Evolutionary conservation across 2,329 filamentous ascomycete genomes (phyloP), one percentile per base, ranked within the genome.

Genomic region (Pyrenochaeta sp.): DNA sequence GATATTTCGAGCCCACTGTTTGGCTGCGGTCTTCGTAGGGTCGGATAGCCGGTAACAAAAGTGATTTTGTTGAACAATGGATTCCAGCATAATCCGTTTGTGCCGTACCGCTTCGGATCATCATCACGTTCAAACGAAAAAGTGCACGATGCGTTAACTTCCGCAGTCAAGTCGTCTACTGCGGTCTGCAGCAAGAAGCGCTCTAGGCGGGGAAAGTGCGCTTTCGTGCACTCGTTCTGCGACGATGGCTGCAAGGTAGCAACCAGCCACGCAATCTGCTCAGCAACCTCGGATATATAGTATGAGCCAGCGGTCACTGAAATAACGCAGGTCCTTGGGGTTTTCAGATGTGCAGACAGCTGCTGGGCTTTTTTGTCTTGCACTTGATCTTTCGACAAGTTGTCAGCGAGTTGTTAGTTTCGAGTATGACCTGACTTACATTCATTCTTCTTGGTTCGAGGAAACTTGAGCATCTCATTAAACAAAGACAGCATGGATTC

Each of bases 261-360:
- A 9, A 29, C 29, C 8, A 41, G 10, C 38, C 38, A 41, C 10
- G 28, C 38, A 21, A 41, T 27, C 18, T 41, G 38, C 35, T 41
- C 38, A 17, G 38, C 28, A 6, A 34, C 14, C 10, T 41, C 38
- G 13, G 38, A 41, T 1, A 41, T 4, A 21, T 18, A 21, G 15
- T 34, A 27, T 11, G 15, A 6, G 20, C 38, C 29, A 4, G n/a
- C 38, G 2, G 28, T 41, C 2, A 23, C 38, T 13, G 28, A 4
- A 8, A 41, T 28, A 7, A 24, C 1, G 27, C 10, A 11, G 1
- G 17, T 14, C 14, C 30, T 35, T 28, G n/a, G 9, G n/a, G 15
- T 26, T 22, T 30, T 9, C 13, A 20, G 21, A 13, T 20, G 28
- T 22, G n/a, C n/a, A n/a, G n/a, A n/a, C n/a, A n/a, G n/a, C n/a